Evolutionary conservation across 768 basidiomycete genomes (phyloP), one percentile per base, ranked within the genome.

Genomic region (Suillus tomentosus): DNA sequence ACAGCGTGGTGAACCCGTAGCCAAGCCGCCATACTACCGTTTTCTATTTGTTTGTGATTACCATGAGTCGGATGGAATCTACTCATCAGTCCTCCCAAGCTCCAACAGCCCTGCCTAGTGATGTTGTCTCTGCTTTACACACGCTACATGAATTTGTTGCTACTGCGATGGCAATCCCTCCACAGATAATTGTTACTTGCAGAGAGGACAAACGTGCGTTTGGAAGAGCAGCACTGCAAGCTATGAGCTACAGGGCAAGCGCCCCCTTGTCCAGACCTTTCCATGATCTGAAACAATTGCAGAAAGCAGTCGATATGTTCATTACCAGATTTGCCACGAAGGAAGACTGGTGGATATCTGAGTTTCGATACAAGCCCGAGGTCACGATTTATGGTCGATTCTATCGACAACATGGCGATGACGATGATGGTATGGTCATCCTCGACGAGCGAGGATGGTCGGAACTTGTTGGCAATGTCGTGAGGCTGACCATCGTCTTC

Each of bases 291-390:
- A 43, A 39, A 9, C 22, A 24, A 42, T 47, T 42, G 14, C 62
- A 75, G 74, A 75, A 74, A 72, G 74, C 63, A 36, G 67, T 67
- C 43, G 74, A 75, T 24, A 19, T 76, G 31, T 75, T 75, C 62
- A 71, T 75, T 5, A 76, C 75, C 40, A 76, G 74, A 27, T 75
- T 75, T 43, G 74, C 74, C 24, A 75, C 75, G 57, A 75, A 75
- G 50, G 74, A 75, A 55, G 74, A 75, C 27, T 75, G 74, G 74
- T 75, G 75, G 75, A 71, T 75, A 74, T 77, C 74, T 43, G 74
- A 75, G 55, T 72, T 62, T 61, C 69, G 63, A 65, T 75, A 75
- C 34, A 75, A 76, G 60, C 74, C 74, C 6, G 75, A 75, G 53
- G 74, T 75, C 37, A 64, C 75, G n/a, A 72, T 75, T 34, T 75